Evolutionary conservation across 495 filamentous ascomycete genomes (phyloP), one percentile per base, ranked within the genome.

Genomic region (Trypethelium eluteriae): DNA sequence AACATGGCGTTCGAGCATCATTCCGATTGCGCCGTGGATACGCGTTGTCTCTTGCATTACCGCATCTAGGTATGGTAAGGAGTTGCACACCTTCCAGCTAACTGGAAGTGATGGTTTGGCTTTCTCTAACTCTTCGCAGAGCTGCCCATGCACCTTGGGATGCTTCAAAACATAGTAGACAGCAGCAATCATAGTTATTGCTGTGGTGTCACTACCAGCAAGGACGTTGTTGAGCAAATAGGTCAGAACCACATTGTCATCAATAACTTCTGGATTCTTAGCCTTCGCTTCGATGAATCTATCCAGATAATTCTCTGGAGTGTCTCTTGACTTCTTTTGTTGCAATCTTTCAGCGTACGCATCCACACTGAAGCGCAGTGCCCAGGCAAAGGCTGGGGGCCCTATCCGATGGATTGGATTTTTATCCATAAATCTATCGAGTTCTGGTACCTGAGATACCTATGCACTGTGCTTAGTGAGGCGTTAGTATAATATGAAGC

Each of bases 151-250:
- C 10, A 64, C 35, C 35, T 67, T 6, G 9, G 62, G 25, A 41
- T 63, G 11, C 34, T 41, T 41, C 62, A 63, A n/a, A 41, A 38
- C 36, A 66, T 79, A 80, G 74, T 76, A 78, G 61, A 77, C 71
- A 11, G 68, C 63, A 2, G 74, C 71, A 32, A 67, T 38, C 34
- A 78, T 62, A 39, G 70, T 64, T 6, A 68, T 74, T 11, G 77
- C 66, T 16, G 70, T 72, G 64, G 74, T 78, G 63, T 76, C 74
- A 65, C 18, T 49, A n/a, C 66, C 66, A 11, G 71, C 71, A 44
- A 67, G 67, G 47, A 71, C 62, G 46, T 71, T 73, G 6, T 63
- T 61, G 47, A 70, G 68, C 11, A 70, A 53, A 49, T 68, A 69
- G 2, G 63, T 62, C 3, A 72, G 38, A 25, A 70, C 14, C 39